phyloP scores from a whole-genome alignment of 2,329 filamentous ascomycete genomes.

The Aspergillus quadrilineatus region DNA sequence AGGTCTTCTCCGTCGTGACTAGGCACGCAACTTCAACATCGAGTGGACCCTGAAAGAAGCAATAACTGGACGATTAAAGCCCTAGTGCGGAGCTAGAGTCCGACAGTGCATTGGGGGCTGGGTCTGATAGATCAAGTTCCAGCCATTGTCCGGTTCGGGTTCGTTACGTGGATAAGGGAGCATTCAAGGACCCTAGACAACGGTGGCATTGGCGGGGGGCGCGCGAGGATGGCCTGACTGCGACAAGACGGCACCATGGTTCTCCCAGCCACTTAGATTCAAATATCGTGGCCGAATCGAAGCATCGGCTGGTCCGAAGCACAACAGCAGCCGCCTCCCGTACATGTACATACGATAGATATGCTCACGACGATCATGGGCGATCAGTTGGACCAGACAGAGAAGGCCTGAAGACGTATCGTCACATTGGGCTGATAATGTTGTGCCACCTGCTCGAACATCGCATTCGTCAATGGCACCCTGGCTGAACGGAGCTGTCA shows the following conservation, averaged over 20 bases:
- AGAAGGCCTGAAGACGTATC: background rate
- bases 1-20: constrained; percentile 1
- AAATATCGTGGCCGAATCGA: background rate
- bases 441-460: constrained; percentile 4
- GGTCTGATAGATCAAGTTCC: constrained; percentile 18
- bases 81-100: constrained; percentile 13
- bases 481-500: background rate
- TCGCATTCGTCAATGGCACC: background rate
- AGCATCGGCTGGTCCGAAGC: background rate
- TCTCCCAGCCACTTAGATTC: background rate
- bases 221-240: constrained; percentile 2
- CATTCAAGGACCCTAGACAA: background rate
- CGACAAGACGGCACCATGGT: background rate
- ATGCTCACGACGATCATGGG: background rate
- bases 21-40: constrained; percentile 6
- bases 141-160: constrained; percentile 14
- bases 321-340: background rate
- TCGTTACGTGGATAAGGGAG: constrained; percentile 7
- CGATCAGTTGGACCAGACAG: background rate
- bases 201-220: background rate
- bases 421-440: constrained; percentile 7
- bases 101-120: constrained; percentile 8
- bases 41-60: constrained; percentile 3
- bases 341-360: background rate
- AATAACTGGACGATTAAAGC: constrained; percentile 4